Percentiles rank a stretch among this genome's conserved stretches.
Evolutionary conservation across 306 rosid genomes (phyloP).

Genomic region (Ziziphus jujuba): DNA sequence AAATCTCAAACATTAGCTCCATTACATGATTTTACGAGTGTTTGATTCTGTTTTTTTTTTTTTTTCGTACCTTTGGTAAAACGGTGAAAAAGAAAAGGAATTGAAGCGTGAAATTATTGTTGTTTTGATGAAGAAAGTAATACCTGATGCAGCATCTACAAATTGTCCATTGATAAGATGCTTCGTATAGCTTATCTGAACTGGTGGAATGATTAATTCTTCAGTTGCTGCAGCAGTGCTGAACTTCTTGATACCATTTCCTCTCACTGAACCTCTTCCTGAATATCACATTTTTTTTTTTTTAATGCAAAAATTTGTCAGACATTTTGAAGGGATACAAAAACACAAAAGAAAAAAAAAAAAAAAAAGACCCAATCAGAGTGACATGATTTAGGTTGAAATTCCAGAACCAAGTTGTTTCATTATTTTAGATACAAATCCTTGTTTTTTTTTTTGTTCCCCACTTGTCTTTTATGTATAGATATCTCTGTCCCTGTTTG

Average conservation of each 20-base stretch:
- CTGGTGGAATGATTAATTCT: conserved; percentile 66
- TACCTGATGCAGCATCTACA: conserved; percentile 89
- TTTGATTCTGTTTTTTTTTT: background rate
- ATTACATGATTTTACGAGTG: background rate
- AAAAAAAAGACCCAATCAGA: no score
- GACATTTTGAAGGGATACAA: no score
- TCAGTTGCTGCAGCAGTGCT: conserved; percentile 66
- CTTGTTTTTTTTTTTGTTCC: no score
- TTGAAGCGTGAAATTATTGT: background rate
- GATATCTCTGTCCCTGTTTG: background rate
- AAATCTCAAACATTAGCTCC: conserved; percentile 16
- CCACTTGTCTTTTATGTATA: no score
- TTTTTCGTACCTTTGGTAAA: no score
- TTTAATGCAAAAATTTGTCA: no score
- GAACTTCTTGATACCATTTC: conserved; percentile 37
- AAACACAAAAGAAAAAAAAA: no score
- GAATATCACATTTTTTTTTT: conserved; percentile 10
- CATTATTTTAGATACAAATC: no score
- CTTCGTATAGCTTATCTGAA: conserved; percentile 60
- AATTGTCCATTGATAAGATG: conserved; percentile 76
- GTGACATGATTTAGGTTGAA: no score
- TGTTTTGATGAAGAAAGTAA: background rate
- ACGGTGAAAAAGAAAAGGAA: background rate
- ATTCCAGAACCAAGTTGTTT: no score
- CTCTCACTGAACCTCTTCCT: conserved; percentile 52